phyloP scores from a whole-genome alignment of 2,329 filamentous ascomycete species.

The Hymenoscyphus repandus region DNA sequence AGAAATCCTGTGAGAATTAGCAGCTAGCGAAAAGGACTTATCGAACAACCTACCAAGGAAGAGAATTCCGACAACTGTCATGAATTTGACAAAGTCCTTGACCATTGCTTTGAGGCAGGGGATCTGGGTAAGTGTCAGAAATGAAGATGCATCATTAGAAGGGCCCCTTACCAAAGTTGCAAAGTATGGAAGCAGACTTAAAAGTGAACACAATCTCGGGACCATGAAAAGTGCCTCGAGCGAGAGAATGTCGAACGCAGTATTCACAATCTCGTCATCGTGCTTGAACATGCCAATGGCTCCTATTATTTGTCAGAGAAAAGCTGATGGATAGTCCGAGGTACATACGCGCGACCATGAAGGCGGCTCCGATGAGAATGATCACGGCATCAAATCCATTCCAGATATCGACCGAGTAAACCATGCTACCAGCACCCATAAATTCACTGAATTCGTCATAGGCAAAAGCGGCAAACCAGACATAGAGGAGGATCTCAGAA shows the following conservation, averaged over 20 bases:
- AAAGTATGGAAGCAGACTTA: constrained; percentile 86
- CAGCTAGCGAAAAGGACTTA: not conserved
- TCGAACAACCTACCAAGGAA: constrained; percentile 56
- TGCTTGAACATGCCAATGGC: constrained; percentile 59
- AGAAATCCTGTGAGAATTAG: constrained; percentile 55
- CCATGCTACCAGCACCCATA: constrained; percentile 78
- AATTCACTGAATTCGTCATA: constrained; percentile 86
- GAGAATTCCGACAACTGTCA: constrained; percentile 71
- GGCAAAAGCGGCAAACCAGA: constrained; percentile 83
- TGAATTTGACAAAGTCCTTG: constrained; percentile 84
- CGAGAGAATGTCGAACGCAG: constrained; percentile 83
- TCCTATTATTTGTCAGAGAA: constrained; percentile 39
- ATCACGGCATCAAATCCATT: constrained; percentile 70
- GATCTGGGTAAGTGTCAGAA: constrained; percentile 42
- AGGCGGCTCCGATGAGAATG: constrained; percentile 66
- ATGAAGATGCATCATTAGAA: not conserved
- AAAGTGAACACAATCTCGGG: constrained; percentile 77
- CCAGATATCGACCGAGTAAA: constrained; percentile 82
- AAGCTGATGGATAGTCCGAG: not conserved
- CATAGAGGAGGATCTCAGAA: constrained; percentile 68
- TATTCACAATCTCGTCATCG: constrained; percentile 61
- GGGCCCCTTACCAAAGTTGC: constrained; percentile 56
- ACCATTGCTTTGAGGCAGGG: constrained; percentile 92
- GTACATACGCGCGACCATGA: constrained; percentile 64
- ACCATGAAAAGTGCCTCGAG: constrained; percentile 87